Evolutionary conservation across 371 early-diverging fungal species (phyloP), one percentile per base, ranked within the genome.

Genomic region (Fennellomyces sp.): DNA sequence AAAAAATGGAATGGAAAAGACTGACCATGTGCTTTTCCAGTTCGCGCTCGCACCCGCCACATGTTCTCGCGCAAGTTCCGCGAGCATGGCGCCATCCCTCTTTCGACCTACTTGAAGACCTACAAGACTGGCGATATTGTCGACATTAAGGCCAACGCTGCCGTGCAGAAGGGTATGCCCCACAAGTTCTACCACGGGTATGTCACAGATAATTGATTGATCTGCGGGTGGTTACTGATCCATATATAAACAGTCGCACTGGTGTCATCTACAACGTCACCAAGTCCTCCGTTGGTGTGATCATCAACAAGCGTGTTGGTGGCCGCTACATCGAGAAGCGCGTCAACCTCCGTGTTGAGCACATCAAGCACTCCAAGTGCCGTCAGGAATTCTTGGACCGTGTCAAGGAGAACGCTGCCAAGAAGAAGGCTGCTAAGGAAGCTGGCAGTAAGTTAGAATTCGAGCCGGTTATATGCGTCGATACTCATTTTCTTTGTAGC

Each of bases 171-270:
- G 93, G 99, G 99, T 83, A 97, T 99, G 98, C 99, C 99, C 73
- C 99, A 99, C 96, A 99, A 98, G 90, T 98, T 91, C 93, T 99
- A 98, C 92, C 99, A 99, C 84, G 99, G 99, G 87, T 91, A 87
- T 72, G 79, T 72, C n/a, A n/a, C n/a, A n/a, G n/a, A n/a, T n/a
- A n/a, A n/a, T n/a, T n/a, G n/a, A n/a, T n/a, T n/a, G n/a, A n/a
- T n/a, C n/a, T n/a, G n/a, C n/a, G n/a, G n/a, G n/a, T n/a, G n/a
- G n/a, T n/a, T n/a, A n/a, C n/a, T n/a, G n/a, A n/a, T n/a, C n/a
- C n/a, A n/a, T n/a, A n/a, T n/a, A n/a, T n/a, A 45, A 11, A 11
- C 69, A 91, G 95, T 67, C 94, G 93, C 72, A 98, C 98, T 64
- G 99, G 97, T 78, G 90, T 98, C 80, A 87, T 98, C 78, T 98